phyloP scores from a whole-genome alignment of 441 rosid species.

The Arabidopsis lyrata region DNA sequence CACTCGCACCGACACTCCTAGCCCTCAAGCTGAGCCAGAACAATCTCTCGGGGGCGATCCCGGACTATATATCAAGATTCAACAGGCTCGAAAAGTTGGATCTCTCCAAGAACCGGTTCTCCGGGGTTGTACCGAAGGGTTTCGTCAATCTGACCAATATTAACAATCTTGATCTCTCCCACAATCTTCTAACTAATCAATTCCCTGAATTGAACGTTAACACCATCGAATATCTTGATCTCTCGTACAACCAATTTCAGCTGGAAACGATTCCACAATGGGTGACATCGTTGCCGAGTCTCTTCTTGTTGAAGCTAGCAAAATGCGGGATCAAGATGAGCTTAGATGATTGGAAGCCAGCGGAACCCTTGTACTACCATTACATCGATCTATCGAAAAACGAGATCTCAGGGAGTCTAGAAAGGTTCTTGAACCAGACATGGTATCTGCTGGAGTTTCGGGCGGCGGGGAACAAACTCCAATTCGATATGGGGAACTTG shows the following conservation, averaged over 20 bases:
- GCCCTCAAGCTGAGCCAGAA: slow-evolving; percentile 65
- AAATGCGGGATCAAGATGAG: slow-evolving; percentile 73
- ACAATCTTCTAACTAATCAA: slow-evolving; percentile 60
- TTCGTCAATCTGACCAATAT: slow-evolving; percentile 69
- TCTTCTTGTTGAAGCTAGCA: slow-evolving; percentile 71
- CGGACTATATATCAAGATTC: slow-evolving; percentile 61
- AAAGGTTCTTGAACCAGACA: slow-evolving; percentile 55
- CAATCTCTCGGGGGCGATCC: slow-evolving; percentile 60
- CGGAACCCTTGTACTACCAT: slow-evolving; percentile 54
- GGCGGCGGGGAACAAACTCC: slow-evolving; percentile 62
- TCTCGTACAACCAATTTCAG: slow-evolving; percentile 65
- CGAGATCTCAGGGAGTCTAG: slow-evolving; percentile 68
- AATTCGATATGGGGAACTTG: slow-evolving; percentile 60
- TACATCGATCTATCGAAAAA: slow-evolving; percentile 59
- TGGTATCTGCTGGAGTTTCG: slow-evolving; percentile 55
- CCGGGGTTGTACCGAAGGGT: slow-evolving; percentile 59
- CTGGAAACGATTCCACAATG: slow-evolving; percentile 69
- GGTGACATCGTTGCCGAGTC: slow-evolving; percentile 67
- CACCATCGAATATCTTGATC: too few relatives aligned
- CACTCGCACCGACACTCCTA: slow-evolving; percentile 51
- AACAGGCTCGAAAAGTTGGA: slow-evolving; percentile 62
- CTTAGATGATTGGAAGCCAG: slow-evolving; percentile 66
- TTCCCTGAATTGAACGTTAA: too few relatives aligned
- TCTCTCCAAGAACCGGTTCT: slow-evolving; percentile 62
- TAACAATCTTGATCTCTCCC: slow-evolving; percentile 69